These are phyloP conservation scores for Hypericum perforatum DNA, from an alignment of 345 rosid species.

Conservation along the genomic window DNA sequence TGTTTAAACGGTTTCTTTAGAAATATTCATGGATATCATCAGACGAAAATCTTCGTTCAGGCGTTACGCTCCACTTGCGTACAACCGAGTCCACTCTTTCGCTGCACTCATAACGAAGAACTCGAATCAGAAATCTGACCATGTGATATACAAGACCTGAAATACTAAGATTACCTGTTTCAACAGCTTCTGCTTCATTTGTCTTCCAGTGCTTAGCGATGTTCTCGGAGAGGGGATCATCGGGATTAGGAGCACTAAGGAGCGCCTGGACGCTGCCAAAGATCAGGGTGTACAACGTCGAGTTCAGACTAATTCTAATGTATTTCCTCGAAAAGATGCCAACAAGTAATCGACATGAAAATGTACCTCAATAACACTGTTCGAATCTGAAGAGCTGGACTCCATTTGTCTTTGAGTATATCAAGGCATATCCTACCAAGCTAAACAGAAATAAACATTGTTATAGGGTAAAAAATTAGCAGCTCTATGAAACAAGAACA, in stretches of 20 bases:
- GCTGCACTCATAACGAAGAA: slow-evolving; percentile 35
- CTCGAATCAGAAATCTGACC: too few species aligned
- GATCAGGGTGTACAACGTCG: background rate
- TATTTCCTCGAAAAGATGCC: too few species aligned
- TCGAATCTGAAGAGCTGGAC: slow-evolving; percentile 97
- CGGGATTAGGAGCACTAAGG: slow-evolving; percentile 96
- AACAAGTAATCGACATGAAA: background rate
- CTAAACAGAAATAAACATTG: slow-evolving; percentile 25
- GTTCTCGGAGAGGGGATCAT: slow-evolving; percentile 97
- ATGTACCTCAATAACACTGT: slow-evolving; percentile 87
- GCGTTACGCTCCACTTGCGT: slow-evolving; percentile 75
- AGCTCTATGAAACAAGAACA: background rate
- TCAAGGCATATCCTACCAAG: slow-evolving; percentile 99
- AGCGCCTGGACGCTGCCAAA: slow-evolving; percentile 81
- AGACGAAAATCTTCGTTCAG: slow-evolving; percentile 5
- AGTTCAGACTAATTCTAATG: too few species aligned
- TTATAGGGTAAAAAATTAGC: slow-evolving; percentile 3
- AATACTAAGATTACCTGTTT: slow-evolving; percentile 51
- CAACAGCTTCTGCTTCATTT: slow-evolving; percentile 93
- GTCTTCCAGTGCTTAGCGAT: slow-evolving; percentile 99
- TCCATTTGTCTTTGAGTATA: slow-evolving; percentile 98
- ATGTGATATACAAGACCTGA: background rate
- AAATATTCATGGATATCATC: too few species aligned
- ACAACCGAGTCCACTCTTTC: slow-evolving; percentile 93
- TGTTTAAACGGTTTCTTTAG: too few species aligned